A percentile compares a stretch with the other conserved stretches of the same genome.
These are phyloP conservation scores for Zanthoxylum bungeanum DNA, from an alignment of 345 rosid species.

Conservation along the genomic window DNA sequence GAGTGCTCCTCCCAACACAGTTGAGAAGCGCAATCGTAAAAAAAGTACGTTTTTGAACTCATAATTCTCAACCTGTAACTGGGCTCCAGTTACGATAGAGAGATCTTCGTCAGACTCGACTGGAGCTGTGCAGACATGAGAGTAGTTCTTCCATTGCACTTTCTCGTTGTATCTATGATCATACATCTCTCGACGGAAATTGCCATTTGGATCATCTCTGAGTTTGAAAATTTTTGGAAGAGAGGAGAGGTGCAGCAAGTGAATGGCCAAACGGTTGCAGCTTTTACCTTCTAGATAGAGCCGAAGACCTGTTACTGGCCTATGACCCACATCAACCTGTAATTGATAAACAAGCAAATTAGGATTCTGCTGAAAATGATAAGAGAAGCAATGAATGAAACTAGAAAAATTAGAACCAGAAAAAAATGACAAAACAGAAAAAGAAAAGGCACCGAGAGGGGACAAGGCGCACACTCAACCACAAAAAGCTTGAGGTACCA, in stretches of 20 bases:
- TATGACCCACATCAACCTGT: slow-evolving; percentile 93
- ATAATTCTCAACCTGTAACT: slow-evolving; percentile 72
- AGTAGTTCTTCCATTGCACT: slow-evolving; percentile 93
- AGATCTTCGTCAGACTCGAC: slow-evolving; percentile 80
- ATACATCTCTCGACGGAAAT: slow-evolving; percentile 41
- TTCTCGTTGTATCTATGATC: slow-evolving; percentile 82
- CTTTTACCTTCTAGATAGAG: slow-evolving; percentile 93
- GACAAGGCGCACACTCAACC: background rate
- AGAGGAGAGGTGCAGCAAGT: slow-evolving; percentile 92
- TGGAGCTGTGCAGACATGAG: slow-evolving; percentile 91
- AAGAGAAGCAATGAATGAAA: background rate
- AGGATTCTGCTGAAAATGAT: slow-evolving; percentile 1
- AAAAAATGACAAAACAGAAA: background rate
- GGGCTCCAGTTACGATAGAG: slow-evolving; percentile 86
- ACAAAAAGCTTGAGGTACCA: background rate
- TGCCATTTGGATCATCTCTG: slow-evolving; percentile 56
- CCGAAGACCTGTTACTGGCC: slow-evolving; percentile 92
- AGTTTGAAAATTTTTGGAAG: slow-evolving; percentile 86
- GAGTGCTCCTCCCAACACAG: slow-evolving; percentile 48
- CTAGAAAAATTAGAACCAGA: background rate
- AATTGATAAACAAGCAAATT: slow-evolving; percentile 13
- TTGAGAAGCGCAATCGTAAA: slow-evolving; percentile 73
- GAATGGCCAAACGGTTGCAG: slow-evolving; percentile 79
- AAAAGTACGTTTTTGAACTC: slow-evolving; percentile 86
- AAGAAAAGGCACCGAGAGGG: fast-evolving